Evolutionary conservation across 495 filamentous ascomycete genomes (phyloP).

Genomic region (Aspergillus nanangensis): DNA sequence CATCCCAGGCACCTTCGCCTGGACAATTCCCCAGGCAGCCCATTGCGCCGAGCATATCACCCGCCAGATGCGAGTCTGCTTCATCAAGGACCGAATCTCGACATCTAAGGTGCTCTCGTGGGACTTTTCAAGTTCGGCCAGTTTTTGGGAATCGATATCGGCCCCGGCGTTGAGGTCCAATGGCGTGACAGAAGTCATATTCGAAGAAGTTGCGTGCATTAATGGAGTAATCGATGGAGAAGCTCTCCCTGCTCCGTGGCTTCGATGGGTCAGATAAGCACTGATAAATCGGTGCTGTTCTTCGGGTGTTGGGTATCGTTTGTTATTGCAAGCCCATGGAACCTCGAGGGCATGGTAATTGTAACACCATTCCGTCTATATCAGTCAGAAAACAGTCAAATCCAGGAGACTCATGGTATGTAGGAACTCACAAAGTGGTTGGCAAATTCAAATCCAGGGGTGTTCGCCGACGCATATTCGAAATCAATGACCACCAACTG

Average conservation of each 20-base stretch:
- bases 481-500: slow-evolving; percentile 97
- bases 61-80: slow-evolving; percentile 80
- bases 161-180: slow-evolving; percentile 30
- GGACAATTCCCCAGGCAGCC: slow-evolving; percentile 94
- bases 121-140: slow-evolving; percentile 51
- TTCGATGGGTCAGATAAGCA: slow-evolving; percentile 79
- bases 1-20: slow-evolving; percentile 76
- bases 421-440: slow-evolving; percentile 86
- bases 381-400: too few relatives aligned
- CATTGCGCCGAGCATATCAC: slow-evolving; percentile 83
- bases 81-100: slow-evolving; percentile 62
- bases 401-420: too few relatives aligned
- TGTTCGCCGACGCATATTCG: slow-evolving; percentile 92
- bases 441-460: slow-evolving; percentile 85
- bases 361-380: slow-evolving; percentile 87
- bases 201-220: slow-evolving; percentile 29
- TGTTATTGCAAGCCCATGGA: slow-evolving; percentile 64
- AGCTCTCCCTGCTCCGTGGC: slow-evolving; percentile 47
- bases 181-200: slow-evolving; percentile 26
- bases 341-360: slow-evolving; percentile 75
- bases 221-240: slow-evolving; percentile 51
- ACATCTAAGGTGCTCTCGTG: slow-evolving; percentile 57
- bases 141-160: slow-evolving; percentile 13
- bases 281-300: slow-evolving; percentile 81
- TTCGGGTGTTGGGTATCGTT: slow-evolving; percentile 68